Evolutionary conservation across 352 stramenopile species (phyloP), one percentile per base, ranked within the genome.

Genomic region (Phytophthora colocasiae): DNA sequence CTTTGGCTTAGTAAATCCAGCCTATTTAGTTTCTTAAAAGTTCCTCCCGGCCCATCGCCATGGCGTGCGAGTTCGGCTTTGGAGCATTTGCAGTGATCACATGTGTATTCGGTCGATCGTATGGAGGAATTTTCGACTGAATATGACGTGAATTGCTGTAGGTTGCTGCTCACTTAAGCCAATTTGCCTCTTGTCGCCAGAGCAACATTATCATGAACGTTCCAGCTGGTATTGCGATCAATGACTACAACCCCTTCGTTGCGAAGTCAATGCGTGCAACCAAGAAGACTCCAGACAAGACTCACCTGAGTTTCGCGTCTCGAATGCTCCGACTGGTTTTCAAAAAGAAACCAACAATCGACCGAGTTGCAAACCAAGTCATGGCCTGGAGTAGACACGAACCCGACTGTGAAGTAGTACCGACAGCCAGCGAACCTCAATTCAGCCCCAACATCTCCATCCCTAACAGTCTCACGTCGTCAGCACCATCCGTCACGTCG

Each of bases 271-370:
- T 6, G 14, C n/a, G n/a, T n/a, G n/a, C 40, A 31, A 43, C 39
- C 40, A 51, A 50, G 22, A 5, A 8, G 3, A 12, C 12, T 27
- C 26, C 40, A 40, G 12, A 0, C 36, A 2, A 7, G 17, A 65
- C 47, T 15, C 46, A 38, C 29, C 47, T 32, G 32, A 61, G 32
- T 29, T 58, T 73, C 19, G 49, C 48, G 1, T 39, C 53, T 19
- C 65, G 65, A 11, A 40, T 63, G 40, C 29, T 63, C 7, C 46
- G 58, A 38, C 49, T 68, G 12, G 19, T 73, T 22, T 63, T 53
- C 17, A 17, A 41, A n/a, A 22, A 29, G 26, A 31, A 2, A 17
- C 10, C 34, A 43, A 41, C 32, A 15, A 12, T 8, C n/a, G 32
- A 36, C 26, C 0, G 15, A 69, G 5, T 15, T 52, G 27, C 59